A percentile compares a stretch with the other conserved stretches of the same genome.
Conservation (phyloP, 352 stramenopile genomes). For the Pythium periplocum region DNA sequence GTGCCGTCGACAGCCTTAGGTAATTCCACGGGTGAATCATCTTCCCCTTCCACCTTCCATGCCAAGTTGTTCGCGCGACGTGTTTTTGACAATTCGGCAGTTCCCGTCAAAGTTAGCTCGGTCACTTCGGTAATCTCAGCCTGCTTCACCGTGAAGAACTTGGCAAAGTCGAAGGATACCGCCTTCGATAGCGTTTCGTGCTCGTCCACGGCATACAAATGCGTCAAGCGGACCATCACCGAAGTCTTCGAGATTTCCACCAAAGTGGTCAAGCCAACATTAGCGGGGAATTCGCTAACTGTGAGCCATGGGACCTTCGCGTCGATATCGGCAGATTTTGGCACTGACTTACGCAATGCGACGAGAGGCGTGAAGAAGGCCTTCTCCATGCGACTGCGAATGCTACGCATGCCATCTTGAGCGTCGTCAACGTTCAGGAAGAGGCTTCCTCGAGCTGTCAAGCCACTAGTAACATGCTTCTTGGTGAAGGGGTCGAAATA, state of each 20-base stretch:
- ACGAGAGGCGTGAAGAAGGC: constrained; percentile 66
- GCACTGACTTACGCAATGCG: constrained; percentile 29
- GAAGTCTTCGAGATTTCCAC: constrained; percentile 66
- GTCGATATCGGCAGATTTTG: constrained; percentile 22
- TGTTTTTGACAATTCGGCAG: constrained; percentile 44
- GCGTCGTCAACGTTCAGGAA: constrained; percentile 62
- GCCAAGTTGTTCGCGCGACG: constrained; percentile 46
- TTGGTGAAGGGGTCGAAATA: constrained; percentile 51
- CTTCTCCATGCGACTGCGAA: constrained; percentile 63
- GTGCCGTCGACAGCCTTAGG: constrained; percentile 46
- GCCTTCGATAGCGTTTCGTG: constrained; percentile 71
- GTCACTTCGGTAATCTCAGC: constrained; percentile 50
- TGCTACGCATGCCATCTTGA: constrained; percentile 41
- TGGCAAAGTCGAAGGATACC: constrained; percentile 64
- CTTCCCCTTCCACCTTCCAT: constrained; percentile 43
- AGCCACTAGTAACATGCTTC: constrained; percentile 46
- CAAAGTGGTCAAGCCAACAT: constrained; percentile 93
- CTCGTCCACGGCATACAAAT: constrained; percentile 91
- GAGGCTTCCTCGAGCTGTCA: constrained; percentile 64
- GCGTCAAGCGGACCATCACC: constrained; percentile 89
- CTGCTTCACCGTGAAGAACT: constrained; percentile 50
- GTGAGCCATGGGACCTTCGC: constrained; percentile 64
- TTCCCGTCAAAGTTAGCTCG: constrained; percentile 89
- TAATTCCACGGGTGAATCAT: constrained; percentile 13
- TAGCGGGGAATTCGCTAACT: constrained; percentile 77